These are phyloP conservation scores for Penicillium sp. DNA, from an alignment of 2,329 filamentous ascomycete species.

Conservation along the genomic window DNA sequence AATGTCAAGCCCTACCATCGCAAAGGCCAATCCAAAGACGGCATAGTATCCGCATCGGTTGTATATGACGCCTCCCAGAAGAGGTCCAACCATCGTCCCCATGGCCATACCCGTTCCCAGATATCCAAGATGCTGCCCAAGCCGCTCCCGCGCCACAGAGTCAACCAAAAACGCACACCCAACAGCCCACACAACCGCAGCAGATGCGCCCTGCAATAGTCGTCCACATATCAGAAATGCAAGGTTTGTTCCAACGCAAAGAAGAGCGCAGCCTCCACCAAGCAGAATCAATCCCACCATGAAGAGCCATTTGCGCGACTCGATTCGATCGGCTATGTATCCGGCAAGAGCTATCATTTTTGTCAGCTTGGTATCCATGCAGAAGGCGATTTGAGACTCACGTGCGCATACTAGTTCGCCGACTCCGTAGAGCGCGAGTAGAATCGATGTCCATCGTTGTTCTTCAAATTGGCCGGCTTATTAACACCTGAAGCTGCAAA, in stretches of 20 bases:
- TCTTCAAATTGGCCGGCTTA: background rate
- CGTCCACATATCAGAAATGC: background rate
- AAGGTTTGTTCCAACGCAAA: background rate
- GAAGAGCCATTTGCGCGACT: background rate
- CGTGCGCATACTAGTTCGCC: background rate
- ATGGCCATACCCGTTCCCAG: background rate
- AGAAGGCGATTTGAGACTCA: background rate
- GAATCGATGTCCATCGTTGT: background rate
- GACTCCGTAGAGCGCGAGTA: background rate
- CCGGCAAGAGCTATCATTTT: no score
- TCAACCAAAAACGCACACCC: background rate
- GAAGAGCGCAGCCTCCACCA: background rate
- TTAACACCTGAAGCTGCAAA: no score
- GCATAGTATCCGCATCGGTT: background rate
- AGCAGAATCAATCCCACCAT: background rate
- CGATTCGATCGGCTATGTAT: background rate
- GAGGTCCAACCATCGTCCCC: background rate
- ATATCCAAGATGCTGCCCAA: background rate
- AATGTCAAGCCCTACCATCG: background rate
- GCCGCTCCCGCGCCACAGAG: background rate
- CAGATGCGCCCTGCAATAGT: background rate
- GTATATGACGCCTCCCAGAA: background rate
- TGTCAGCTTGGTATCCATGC: no score
- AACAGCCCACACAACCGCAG: background rate
- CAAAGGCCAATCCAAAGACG: background rate